Evolutionary conservation across 768 basidiomycete species (phyloP).

Genomic region (Collybia nuda): DNA sequence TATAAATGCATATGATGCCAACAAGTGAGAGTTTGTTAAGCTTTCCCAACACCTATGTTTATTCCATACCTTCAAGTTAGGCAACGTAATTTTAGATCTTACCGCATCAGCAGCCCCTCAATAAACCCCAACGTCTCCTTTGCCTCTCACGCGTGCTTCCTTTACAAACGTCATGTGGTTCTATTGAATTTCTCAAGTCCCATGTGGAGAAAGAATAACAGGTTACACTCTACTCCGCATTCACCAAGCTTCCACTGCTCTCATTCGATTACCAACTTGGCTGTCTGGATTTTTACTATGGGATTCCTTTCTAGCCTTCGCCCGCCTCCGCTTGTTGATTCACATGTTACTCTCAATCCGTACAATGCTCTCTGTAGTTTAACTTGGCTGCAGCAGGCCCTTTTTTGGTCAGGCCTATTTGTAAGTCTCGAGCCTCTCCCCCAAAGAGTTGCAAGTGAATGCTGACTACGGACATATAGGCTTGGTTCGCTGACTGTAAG

Average conservation of each 20-base stretch:
- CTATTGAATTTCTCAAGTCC: no score
- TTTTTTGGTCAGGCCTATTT: slow-evolving; percentile 42
- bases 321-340: slow-evolving; percentile 1
- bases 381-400: slow-evolving; percentile 36
- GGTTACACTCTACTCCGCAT: no score
- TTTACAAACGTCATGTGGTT: no score
- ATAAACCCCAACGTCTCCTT: no score
- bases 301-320: not conserved
- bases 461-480: not conserved
- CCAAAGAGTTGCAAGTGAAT: not conserved
- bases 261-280: no score
- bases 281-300: not conserved
- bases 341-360: slow-evolving; percentile 6
- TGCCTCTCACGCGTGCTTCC: no score
- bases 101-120: no score
- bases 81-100: no score
- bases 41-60: not conserved
- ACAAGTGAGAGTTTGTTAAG: not conserved
- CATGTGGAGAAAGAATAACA: not conserved
- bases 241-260: no score
- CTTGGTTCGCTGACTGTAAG: slow-evolving; percentile 8
- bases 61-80: no score
- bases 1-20: not conserved
- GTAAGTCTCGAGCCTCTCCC: not conserved
- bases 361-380: slow-evolving; percentile 15